phyloP scores from a whole-genome alignment of 2,329 filamentous ascomycete genomes.

The Penicillium sp. region DNA sequence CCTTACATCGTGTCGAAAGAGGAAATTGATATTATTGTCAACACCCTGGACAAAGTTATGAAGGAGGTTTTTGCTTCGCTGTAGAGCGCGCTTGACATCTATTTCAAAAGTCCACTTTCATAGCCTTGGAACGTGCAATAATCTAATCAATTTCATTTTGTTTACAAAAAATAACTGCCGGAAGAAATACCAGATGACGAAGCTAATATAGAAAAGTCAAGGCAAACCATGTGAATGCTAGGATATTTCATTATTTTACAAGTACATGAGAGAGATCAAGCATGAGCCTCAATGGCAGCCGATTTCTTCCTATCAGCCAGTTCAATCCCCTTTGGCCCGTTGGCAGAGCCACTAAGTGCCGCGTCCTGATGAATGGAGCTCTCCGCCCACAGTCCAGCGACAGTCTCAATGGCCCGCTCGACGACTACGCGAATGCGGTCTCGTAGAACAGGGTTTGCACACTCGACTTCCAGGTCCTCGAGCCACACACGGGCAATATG shows the following conservation, averaged over 20 bases:
- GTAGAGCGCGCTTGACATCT: not conserved
- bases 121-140: not conserved
- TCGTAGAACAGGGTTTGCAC: slow-evolving; percentile 70
- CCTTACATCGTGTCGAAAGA: slow-evolving; percentile 62
- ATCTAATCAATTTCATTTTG: not conserved
- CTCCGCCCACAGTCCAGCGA: slow-evolving; percentile 64
- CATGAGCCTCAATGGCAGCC: slow-evolving; percentile 26
- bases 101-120: not conserved
- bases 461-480: slow-evolving; percentile 88
- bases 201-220: not conserved
- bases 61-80: slow-evolving; percentile 47
- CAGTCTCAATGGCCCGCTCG: slow-evolving; percentile 83
- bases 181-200: not conserved
- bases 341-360: slow-evolving; percentile 25
- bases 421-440: slow-evolving; percentile 87
- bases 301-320: slow-evolving; percentile 21
- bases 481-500: slow-evolving; percentile 87
- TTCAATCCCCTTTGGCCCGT: slow-evolving; percentile 18
- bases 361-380: slow-evolving; percentile 26
- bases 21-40: slow-evolving; percentile 59
- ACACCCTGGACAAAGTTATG: slow-evolving; percentile 53
- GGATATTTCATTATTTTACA: slow-evolving; percentile 5
- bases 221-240: not conserved
- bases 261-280: slow-evolving; percentile 17
- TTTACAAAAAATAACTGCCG: not conserved